Evolutionary conservation across 306 rosid species (phyloP).

Genomic region (Abrus precatorius): DNA sequence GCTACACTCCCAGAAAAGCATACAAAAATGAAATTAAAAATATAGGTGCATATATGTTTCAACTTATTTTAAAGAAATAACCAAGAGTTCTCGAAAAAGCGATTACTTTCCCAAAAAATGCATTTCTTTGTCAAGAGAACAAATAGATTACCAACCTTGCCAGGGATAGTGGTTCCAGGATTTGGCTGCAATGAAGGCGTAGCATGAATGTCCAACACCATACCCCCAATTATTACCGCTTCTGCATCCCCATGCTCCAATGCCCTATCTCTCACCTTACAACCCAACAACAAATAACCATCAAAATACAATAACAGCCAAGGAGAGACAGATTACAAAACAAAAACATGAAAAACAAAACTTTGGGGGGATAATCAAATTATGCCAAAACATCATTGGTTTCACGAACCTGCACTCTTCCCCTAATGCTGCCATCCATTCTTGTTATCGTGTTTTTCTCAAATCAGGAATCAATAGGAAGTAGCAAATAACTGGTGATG

Average conservation of each 20-base stretch:
- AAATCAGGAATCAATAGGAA: constrained; percentile 6
- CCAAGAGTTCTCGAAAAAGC: no score
- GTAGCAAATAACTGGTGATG: background rate
- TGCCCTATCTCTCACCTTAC: constrained; percentile 46
- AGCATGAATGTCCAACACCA: constrained; percentile 91
- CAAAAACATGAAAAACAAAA: background rate
- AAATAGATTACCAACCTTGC: constrained; percentile 62
- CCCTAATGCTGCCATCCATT: constrained; percentile 14
- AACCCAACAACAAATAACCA: constrained; percentile 33
- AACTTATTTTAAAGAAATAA: no score
- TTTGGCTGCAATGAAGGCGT: constrained; percentile 55
- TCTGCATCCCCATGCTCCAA: constrained; percentile 52
- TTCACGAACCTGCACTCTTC: constrained; percentile 12
- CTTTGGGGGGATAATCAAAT: constrained; percentile 11
- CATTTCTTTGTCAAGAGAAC: constrained; percentile 11
- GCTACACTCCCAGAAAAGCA: background rate
- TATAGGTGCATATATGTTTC: no score
- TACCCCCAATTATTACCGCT: constrained; percentile 84
- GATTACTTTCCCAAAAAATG: no score
- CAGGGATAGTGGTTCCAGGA: constrained; percentile 71
- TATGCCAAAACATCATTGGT: background rate
- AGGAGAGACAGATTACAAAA: background rate
- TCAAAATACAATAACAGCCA: background rate
- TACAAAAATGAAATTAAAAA: background rate
- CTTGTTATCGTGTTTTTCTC: background rate